Base-by-base conservation (phyloP, 192 early-diverging fungal genomes). In the Glomus cerebriforme region DNA sequence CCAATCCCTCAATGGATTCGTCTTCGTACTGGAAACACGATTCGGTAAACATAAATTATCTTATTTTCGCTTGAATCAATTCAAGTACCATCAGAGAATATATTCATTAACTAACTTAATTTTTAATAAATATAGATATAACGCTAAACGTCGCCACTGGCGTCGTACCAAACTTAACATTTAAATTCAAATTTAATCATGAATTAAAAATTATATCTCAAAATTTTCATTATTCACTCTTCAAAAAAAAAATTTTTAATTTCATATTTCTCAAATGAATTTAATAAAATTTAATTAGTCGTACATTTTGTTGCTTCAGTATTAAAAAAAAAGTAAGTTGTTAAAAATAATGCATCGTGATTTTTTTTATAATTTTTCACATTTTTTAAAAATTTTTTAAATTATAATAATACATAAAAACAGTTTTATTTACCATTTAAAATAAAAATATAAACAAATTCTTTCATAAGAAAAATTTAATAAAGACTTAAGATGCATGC, bases 131-230 rank as follows among this genome's bases (percentile, higher is more conserved):
- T 81, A 79, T 80, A 96, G 95, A 81, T 99, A 97, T 93, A 99
- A 97, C 92, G 90, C 95, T 81, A 99, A 99, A 96, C 92, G 98
- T 79, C 93, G 97, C 78, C 92, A 98, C 94, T 99, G 98, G 98
- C 95, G 98, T 89, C 94, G 95, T 84, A 98, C 95, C 87, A 98
- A 99, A 94, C 90, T 97, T 82, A 93, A 94, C 88, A 83, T 97
- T 82, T 99, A 97, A 96, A 59, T 67, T 67, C 47, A 19, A 19
- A 13, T 54, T 49, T 13, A 49, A 49, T 39, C 37, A 4, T 9
- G 4, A 9, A 43, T n/a, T n/a, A n/a, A n/a, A n/a, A n/a, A 9
- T 9, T 43, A 43, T 43, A 43, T 43, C n/a, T 43, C 39, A 43
- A 43, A 39, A 5, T 39, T 39, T 39, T 19, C 13, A 54, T 54